Conservation (phyloP, 2,329 filamentous ascomycete genomes). For the Biscogniauxia mediterranea region DNA sequence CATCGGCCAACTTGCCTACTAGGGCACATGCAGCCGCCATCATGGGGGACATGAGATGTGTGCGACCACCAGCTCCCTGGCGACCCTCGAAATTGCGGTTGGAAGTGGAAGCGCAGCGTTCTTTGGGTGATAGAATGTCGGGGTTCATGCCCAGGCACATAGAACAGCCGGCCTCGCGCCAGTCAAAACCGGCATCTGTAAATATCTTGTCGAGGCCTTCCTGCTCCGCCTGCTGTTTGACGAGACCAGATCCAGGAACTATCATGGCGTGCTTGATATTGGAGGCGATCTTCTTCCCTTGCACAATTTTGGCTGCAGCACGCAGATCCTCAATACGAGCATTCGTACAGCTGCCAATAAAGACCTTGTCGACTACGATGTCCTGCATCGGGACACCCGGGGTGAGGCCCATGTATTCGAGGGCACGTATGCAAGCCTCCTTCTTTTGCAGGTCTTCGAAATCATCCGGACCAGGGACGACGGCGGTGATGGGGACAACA, state of each 20-base stretch:
- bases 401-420: slow-evolving; percentile 94
- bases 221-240: slow-evolving; percentile 86
- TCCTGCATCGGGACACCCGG: slow-evolving; percentile 89
- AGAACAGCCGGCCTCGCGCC: slow-evolving; percentile 96
- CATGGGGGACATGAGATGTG: slow-evolving; percentile 93
- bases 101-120: slow-evolving; percentile 91
- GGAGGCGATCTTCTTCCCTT: slow-evolving; percentile 79
- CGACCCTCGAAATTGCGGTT: slow-evolving; percentile 98
- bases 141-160: slow-evolving; percentile 99
- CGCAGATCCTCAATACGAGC: slow-evolving; percentile 94
- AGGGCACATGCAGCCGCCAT: slow-evolving; percentile 94
- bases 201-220: slow-evolving; percentile 96
- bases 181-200: slow-evolving; percentile 88
- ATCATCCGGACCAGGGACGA: slow-evolving; percentile 89
- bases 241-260: slow-evolving; percentile 89
- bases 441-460: slow-evolving; percentile 79
- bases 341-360: slow-evolving; percentile 98
- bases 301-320: slow-evolving; percentile 79
- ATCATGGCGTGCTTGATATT: slow-evolving; percentile 96
- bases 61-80: slow-evolving; percentile 87
- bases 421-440: slow-evolving; percentile 71
- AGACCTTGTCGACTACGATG: slow-evolving; percentile 91
- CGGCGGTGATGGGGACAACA: slow-evolving; percentile 87
- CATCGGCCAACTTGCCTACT: slow-evolving; percentile 86
- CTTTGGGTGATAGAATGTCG: slow-evolving; percentile 87